Evolutionary conservation across 441 rosid genomes (phyloP).

Genomic region (Populus hybrid): DNA sequence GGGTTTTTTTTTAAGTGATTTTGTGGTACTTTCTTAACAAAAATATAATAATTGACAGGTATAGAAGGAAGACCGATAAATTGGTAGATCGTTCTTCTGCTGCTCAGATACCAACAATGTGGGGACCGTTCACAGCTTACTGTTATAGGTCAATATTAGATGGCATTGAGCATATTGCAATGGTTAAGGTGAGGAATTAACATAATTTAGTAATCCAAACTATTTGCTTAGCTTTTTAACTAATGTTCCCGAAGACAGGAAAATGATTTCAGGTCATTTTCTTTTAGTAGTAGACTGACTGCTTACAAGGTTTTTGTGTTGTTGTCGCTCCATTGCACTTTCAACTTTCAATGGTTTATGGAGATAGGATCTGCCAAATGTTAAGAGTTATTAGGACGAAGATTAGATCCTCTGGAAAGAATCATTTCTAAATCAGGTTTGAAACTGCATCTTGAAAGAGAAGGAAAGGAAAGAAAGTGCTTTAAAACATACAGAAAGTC

Average conservation of each 20-base stretch:
- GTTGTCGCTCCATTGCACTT: neutral
- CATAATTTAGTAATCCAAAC: neutral
- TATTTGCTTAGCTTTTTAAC: neutral
- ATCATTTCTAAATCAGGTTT: neutral
- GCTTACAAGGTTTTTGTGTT: neutral
- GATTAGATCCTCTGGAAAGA: neutral
- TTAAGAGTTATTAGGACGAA: neutral
- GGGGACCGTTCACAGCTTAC: slow-evolving; percentile 88
- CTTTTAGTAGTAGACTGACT: neutral
- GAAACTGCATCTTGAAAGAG: neutral
- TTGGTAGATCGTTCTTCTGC: slow-evolving; percentile 71
- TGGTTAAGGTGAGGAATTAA: slow-evolving; percentile 75
- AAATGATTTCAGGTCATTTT: neutral
- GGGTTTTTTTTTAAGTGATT: neutral
- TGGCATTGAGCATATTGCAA: slow-evolving; percentile 91
- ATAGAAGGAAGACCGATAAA: slow-evolving; percentile 75
- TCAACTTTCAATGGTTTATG: neutral
- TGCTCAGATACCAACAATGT: slow-evolving; percentile 78
- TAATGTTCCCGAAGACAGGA: neutral
- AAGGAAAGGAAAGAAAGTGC: neutral
- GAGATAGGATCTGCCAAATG: neutral
- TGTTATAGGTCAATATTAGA: slow-evolving; percentile 76
- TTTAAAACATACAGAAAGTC: neutral
- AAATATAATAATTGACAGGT: slow-evolving; percentile 39
- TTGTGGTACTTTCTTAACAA: neutral